Evolutionary conservation across 202 grass and related monocot genomes (phyloP).

Genomic region (Cymbopogon flexuosus): DNA sequence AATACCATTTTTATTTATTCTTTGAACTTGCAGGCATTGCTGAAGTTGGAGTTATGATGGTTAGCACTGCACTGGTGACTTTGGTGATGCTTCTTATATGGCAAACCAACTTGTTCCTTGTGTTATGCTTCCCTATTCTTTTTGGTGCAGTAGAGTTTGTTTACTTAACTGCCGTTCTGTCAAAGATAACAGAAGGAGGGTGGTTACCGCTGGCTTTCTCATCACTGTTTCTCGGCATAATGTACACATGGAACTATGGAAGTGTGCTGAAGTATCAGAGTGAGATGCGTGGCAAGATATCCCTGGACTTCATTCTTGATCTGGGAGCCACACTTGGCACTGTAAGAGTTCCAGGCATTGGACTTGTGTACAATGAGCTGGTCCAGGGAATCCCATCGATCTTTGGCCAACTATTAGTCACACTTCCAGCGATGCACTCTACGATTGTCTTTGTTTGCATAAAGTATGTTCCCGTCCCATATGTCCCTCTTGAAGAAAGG

Average conservation of each 20-base stretch:
- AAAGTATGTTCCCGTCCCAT: constrained; percentile 75
- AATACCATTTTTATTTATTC: neutral
- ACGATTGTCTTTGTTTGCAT: constrained; percentile 95
- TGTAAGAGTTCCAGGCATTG: constrained; percentile 81
- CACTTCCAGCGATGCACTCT: constrained; percentile 83
- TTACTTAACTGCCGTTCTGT: constrained; percentile 78
- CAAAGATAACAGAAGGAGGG: constrained; percentile 85
- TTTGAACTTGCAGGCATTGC: constrained; percentile 60
- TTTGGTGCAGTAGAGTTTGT: constrained; percentile 71
- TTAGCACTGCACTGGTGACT: constrained; percentile 88
- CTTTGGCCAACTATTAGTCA: constrained; percentile 75
- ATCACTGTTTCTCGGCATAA: constrained; percentile 72
- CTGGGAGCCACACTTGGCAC: constrained; percentile 86
- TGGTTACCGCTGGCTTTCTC: constrained; percentile 91
- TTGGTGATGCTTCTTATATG: constrained; percentile 98
- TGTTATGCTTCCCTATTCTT: constrained; percentile 66
- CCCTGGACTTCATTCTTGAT: constrained; percentile 67
- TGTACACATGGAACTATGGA: constrained; percentile 98
- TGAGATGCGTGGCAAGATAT: constrained; percentile 96
- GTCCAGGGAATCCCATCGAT: constrained; percentile 91
- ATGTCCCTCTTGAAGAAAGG: constrained; percentile 76
- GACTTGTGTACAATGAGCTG: constrained; percentile 92
- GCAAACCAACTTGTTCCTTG: constrained; percentile 77
- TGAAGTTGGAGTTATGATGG: constrained; percentile 97
- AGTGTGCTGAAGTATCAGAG: constrained; percentile 94